These are phyloP conservation scores for Gigaspora rosea DNA, from an alignment of 192 early-diverging fungal species.

Conservation along the genomic window DNA sequence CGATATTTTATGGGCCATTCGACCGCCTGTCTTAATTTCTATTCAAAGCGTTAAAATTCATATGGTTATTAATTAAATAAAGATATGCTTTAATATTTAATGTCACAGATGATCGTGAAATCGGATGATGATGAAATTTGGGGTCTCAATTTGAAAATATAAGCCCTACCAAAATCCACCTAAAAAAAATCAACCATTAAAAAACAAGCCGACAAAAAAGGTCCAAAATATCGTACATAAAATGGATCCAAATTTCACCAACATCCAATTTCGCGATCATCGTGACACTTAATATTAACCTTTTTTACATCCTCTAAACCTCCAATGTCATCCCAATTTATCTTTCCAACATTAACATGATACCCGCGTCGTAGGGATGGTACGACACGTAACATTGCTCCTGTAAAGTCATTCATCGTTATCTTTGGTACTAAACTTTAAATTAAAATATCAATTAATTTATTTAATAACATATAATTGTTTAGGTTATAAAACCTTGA, in stretches of 20 bases:
- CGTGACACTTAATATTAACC: constrained; percentile 30
- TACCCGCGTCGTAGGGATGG: constrained; percentile 77
- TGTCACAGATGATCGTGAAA: too few species aligned
- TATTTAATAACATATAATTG: too few species aligned
- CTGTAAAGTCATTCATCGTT: constrained; percentile 62
- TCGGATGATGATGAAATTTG: too few species aligned
- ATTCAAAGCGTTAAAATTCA: background rate
- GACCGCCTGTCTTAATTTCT: constrained; percentile 76
- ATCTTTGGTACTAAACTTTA: constrained; percentile 34
- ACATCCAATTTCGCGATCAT: too few species aligned
- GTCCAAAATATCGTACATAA: too few species aligned
- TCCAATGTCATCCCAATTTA: constrained; percentile 84
- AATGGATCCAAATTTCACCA: too few species aligned
- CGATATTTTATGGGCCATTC: constrained; percentile 85
- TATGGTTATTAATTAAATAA: constrained; percentile 5
- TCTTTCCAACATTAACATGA: constrained; percentile 60
- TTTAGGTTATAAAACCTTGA: too few species aligned
- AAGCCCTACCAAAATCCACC: too few species aligned
- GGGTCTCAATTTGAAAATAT: too few species aligned
- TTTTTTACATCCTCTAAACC: constrained; percentile 84
- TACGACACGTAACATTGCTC: constrained; percentile 58
- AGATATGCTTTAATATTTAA: background rate
- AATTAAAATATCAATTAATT: too few species aligned
- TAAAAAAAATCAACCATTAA: background rate
- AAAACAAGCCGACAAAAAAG: too few species aligned